These are phyloP conservation scores for Achaetomium macrosporum DNA, from an alignment of 2,329 filamentous ascomycete genomes.

Conservation along the genomic window DNA sequence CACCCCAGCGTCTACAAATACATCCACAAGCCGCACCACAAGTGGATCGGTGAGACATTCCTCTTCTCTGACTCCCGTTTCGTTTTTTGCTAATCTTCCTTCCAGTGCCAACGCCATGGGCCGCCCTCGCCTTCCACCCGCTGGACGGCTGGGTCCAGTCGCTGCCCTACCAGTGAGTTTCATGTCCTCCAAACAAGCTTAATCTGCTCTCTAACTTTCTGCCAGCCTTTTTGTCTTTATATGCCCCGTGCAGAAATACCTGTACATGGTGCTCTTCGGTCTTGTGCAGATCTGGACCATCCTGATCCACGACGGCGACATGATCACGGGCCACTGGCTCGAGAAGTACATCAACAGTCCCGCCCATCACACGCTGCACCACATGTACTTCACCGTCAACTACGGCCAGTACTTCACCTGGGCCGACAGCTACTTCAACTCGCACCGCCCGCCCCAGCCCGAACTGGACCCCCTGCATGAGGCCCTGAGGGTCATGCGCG, in stretches of 20 bases:
- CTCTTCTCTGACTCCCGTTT: neutral
- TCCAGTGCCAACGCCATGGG: conserved; percentile 41
- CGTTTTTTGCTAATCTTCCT: neutral
- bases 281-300: conserved; percentile 45
- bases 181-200: neutral
- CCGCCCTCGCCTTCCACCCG: conserved; percentile 43
- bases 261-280: conserved; percentile 40
- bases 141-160: conserved; percentile 42
- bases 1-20: conserved; percentile 43
- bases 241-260: conserved; percentile 41
- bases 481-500: conserved; percentile 38
- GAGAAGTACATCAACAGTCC: conserved; percentile 44
- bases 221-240: conserved; percentile 38
- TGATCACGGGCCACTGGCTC: conserved; percentile 42
- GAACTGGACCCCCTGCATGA: conserved; percentile 41
- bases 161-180: conserved; percentile 40
- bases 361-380: conserved; percentile 43
- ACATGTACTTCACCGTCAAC: conserved; percentile 46
- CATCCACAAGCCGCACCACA: conserved; percentile 44
- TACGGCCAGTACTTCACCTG: conserved; percentile 46
- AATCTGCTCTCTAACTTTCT: conserved; percentile 13
- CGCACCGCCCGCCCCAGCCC: conserved; percentile 39
- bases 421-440: conserved; percentile 41
- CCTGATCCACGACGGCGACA: conserved; percentile 45
- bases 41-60: conserved; percentile 39